phyloP scores from a whole-genome alignment of 192 early-diverging fungal species.

The Coemansia sp. region DNA sequence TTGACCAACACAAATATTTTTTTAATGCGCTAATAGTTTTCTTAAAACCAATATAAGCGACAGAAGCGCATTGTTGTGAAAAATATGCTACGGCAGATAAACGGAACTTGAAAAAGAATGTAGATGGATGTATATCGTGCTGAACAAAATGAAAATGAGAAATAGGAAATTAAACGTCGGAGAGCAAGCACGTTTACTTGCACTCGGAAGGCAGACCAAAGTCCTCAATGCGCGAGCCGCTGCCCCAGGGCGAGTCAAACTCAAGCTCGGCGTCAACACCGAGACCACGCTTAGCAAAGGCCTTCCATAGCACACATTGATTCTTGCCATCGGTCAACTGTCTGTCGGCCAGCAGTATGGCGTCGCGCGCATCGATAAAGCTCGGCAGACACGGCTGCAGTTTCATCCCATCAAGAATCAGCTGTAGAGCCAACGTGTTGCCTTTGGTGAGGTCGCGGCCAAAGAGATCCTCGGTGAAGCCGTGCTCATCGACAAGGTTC shows the following conservation, averaged over 20 bases:
- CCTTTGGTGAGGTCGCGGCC: constrained; percentile 54
- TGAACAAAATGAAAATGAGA: neutral
- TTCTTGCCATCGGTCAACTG: constrained; percentile 66
- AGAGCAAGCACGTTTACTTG: constrained; percentile 6
- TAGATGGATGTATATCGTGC: neutral
- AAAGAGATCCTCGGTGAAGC: constrained; percentile 34
- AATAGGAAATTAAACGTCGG: neutral
- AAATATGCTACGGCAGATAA: too few species aligned
- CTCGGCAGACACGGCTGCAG: constrained; percentile 73
- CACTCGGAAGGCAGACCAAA: constrained; percentile 53
- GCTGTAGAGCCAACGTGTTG: constrained; percentile 68
- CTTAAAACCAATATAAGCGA: too few species aligned
- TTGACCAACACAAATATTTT: too few species aligned
- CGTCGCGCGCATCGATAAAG: constrained; percentile 72
- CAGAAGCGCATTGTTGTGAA: too few species aligned
- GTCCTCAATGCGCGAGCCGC: constrained; percentile 57
- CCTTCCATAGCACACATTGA: constrained; percentile 70
- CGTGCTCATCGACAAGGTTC: constrained; percentile 45
- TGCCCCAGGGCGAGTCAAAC: constrained; percentile 63
- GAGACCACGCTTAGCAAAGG: constrained; percentile 88
- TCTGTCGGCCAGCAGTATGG: constrained; percentile 68
- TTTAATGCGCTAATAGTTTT: too few species aligned
- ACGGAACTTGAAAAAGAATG: too few species aligned
- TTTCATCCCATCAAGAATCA: constrained; percentile 75
- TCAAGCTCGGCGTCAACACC: constrained; percentile 68